Percentiles rank a stretch among this genome's conserved stretches.
phyloP scores from a whole-genome alignment of 805 yeast genomes.

The Wickerhamiella shivajii region DNA sequence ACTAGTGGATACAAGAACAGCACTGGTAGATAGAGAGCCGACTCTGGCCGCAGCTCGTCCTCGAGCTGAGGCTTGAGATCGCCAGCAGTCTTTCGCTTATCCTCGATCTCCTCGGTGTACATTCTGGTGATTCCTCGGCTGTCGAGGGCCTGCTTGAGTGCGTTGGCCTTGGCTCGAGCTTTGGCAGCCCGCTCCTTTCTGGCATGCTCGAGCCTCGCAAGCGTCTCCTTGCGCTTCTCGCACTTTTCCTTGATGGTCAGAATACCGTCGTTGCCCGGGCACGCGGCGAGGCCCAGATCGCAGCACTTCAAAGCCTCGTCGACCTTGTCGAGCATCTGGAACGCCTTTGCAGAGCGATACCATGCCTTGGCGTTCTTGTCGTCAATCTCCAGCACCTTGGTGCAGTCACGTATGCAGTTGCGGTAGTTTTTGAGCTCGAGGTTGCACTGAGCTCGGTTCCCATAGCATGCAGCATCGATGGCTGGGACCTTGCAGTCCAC shows the following conservation, averaged over 20 bases:
- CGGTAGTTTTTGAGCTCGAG: conserved; percentile 74
- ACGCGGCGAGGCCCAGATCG: conserved; percentile 36
- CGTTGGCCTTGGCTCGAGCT: conserved; percentile 14
- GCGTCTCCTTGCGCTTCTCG: conserved; percentile 25
- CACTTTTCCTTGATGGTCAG: conserved; percentile 31
- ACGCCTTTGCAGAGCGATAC: conserved; percentile 73
- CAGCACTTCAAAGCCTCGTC: conserved; percentile 61
- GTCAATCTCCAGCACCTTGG: conserved; percentile 41
- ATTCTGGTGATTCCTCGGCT: conserved; percentile 31
- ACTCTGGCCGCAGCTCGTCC: conserved; percentile 30
- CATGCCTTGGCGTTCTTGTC: conserved; percentile 70
- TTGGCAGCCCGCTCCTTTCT: conserved; percentile 19
- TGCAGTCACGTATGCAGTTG: conserved; percentile 75
- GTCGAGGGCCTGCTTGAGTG: conserved; percentile 40
- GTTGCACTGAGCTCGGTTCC: conserved; percentile 87
- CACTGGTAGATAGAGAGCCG: conserved; percentile 73
- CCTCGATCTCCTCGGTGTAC: conserved; percentile 31
- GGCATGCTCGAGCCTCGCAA: conserved; percentile 19
- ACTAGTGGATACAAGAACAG: conserved; percentile 68
- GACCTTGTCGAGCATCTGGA: conserved; percentile 44
- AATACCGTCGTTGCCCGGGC: conserved; percentile 44
- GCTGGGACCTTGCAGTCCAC: conserved; percentile 31
- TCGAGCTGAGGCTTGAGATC: conserved; percentile 17
- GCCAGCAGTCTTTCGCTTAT: conserved; percentile 28
- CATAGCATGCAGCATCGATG: conserved; percentile 38